Base-by-base conservation (phyloP, 768 basidiomycete genomes). In the Sporobolomyces phaffii region DNA sequence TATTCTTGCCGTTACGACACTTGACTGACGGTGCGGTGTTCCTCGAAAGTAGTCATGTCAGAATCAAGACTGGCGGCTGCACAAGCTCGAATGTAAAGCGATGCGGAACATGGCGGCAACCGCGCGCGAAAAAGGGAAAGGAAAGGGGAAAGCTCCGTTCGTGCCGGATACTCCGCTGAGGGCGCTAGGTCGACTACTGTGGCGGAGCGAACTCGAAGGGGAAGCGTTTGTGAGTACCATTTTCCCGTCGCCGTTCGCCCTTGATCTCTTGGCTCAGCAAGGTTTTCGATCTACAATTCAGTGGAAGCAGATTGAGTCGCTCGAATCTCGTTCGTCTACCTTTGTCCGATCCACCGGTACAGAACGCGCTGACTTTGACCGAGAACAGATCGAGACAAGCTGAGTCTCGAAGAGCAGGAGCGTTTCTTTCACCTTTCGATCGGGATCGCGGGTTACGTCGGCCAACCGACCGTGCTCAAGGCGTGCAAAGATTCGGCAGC, bases 81-180 rank as follows among this genome's bases (percentile, higher is more conserved):
- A 96, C 77, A 89, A 86, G 76, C 76, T 77, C 2, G 93, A 97
- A 81, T 97, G 94, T 74, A 63, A 68, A 8, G 86, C 89, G 0
- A 78, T 93, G 13, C 81, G 81, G 60, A 78, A 77, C 5, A 43
- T 36, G n/a, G 1, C 59, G 87, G 62, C 51, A 17, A 22, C 14
- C 86, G 87, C 79, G 79, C 1, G 76, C 80, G 33, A 73, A 79
- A 20, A 83, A 84, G 8, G 82, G 83, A 3, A 83, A 82, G 3
- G 64, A 77, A 17, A 49, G 45, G 41, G 36, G 38, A 29, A 40
- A 26, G 31, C 17, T 10, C 41, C 5, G 3, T 24, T 17, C 62
- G 56, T 78, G 22, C 90, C 91, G 0, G 85, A 82, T 36, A 91
- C 94, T 64, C 88, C 87, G 1, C 81, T 94, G 14, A 79, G 93